These are phyloP conservation scores for Fistulinella cinereoalba DNA, from an alignment of 1,284 basidiomycete genomes.

Conservation along the genomic window DNA sequence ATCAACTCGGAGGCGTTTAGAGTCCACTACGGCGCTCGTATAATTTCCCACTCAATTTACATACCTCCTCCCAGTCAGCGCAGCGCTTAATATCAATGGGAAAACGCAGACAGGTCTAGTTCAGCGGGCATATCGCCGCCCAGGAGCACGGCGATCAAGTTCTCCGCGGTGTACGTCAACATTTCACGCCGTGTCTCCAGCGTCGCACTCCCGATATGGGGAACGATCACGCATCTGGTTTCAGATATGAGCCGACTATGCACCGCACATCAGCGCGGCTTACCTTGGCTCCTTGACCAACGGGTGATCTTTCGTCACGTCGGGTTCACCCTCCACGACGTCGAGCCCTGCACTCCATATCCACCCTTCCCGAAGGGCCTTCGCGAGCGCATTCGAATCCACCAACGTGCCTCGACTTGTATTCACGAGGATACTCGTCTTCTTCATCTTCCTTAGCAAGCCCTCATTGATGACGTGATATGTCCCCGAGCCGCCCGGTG, in stretches of 20 bases:
- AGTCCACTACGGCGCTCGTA: too few relatives aligned
- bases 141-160: slow-evolving; percentile 55
- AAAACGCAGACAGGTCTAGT: slow-evolving; percentile 37
- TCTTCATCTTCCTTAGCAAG: slow-evolving; percentile 85
- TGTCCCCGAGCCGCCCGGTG: slow-evolving; percentile 74
- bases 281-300: slow-evolving; percentile 75
- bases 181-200: slow-evolving; percentile 81
- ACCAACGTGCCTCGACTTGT: slow-evolving; percentile 80
- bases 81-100: slow-evolving; percentile 43
- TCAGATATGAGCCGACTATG: slow-evolving; percentile 5
- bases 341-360: slow-evolving; percentile 94
- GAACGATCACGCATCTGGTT: slow-evolving; percentile 73
- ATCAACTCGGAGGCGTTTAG: too few relatives aligned
- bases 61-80: not conserved
- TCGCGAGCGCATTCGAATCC: slow-evolving; percentile 83
- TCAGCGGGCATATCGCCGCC: slow-evolving; percentile 55
- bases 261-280: slow-evolving; percentile 28
- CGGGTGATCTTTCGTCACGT: slow-evolving; percentile 71
- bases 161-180: slow-evolving; percentile 71
- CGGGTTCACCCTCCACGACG: slow-evolving; percentile 91
- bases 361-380: slow-evolving; percentile 71
- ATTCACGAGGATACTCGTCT: slow-evolving; percentile 77
- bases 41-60: too few relatives aligned
- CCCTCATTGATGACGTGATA: slow-evolving; percentile 68
- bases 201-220: slow-evolving; percentile 91